These are phyloP conservation scores for Dothistroma pini DNA, from an alignment of 2,329 filamentous ascomycete species.

Conservation along the genomic window DNA sequence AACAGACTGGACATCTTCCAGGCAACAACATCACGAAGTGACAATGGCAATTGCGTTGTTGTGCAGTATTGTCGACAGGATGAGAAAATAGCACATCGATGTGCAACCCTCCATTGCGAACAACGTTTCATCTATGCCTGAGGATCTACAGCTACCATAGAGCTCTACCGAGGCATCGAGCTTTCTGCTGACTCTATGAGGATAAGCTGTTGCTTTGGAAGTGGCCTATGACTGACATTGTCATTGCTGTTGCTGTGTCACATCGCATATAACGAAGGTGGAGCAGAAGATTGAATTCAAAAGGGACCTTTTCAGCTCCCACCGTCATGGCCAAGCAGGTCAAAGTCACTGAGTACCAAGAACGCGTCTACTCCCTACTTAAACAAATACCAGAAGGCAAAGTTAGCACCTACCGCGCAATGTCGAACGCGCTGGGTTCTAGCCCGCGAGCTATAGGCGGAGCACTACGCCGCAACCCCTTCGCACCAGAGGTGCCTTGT, in stretches of 20 bases:
- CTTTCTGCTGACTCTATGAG: neutral
- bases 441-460: conserved; percentile 75
- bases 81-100: neutral
- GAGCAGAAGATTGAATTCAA: too few relatives aligned
- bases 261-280: neutral
- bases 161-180: neutral
- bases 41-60: neutral
- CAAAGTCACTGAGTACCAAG: conserved; percentile 15
- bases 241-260: neutral
- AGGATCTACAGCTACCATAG: neutral
- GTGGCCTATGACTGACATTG: neutral
- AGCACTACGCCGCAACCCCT: conserved; percentile 72
- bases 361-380: conserved; percentile 64
- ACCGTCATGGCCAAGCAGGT: neutral
- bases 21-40: neutral
- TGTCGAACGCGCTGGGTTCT: conserved; percentile 65
- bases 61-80: neutral
- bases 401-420: conserved; percentile 69
- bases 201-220: neutral
- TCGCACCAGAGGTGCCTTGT: conserved; percentile 77
- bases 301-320: too few relatives aligned
- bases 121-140: neutral
- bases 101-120: neutral
- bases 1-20: neutral
- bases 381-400: conserved; percentile 72